Evolutionary conservation across 306 rosid genomes (phyloP), one percentile per base, ranked within the genome.

Genomic region (Ceratonia siliqua): DNA sequence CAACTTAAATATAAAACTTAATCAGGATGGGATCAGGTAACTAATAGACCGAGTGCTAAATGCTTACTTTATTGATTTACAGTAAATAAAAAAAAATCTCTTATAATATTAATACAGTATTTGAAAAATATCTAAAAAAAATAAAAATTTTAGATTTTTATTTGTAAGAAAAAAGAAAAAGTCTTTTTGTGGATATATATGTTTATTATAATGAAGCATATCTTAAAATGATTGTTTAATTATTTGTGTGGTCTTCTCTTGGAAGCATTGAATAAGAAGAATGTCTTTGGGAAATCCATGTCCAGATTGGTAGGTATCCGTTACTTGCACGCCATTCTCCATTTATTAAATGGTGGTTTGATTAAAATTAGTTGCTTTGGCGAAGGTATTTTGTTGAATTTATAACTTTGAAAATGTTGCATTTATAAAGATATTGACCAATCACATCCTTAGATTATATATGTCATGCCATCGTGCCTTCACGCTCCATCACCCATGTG

Each of bases 401-500:
- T 70, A 75, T 54, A 43, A 0, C 74, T 75, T 81, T 10, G 70
- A 75, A 81, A 74, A 52, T n/a, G 32, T 46, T 67, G 76, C 32
- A 38, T 46, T 25, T 36, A 21, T 42, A 58, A n/a, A 38, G 57
- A 24, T 55, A 73, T 73, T 64, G 71, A 81, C 71, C 74, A 76
- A 81, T 76, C 57, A 68, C 64, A 49, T 35, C 11, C 11, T 80
- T 65, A 69, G 46, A 61, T 42, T 56, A 15, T 55, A 61, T 4
- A 58, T 38, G 73, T 57, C 15, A 2, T 58, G 76, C 43, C 70
- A 75, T 70, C 42, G 6, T 62, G 58, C 77, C 70, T 70, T 66
- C 78, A 70, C 57, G 62, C 64, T 70, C 57, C n/a, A n/a, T n/a
- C n/a, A n/a, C n/a, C 81, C 84, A 75, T 81, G 84, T 70, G 84